These are phyloP conservation scores for Neurospora sp. DNA, from an alignment of 495 filamentous ascomycete genomes.

Conservation along the genomic window DNA sequence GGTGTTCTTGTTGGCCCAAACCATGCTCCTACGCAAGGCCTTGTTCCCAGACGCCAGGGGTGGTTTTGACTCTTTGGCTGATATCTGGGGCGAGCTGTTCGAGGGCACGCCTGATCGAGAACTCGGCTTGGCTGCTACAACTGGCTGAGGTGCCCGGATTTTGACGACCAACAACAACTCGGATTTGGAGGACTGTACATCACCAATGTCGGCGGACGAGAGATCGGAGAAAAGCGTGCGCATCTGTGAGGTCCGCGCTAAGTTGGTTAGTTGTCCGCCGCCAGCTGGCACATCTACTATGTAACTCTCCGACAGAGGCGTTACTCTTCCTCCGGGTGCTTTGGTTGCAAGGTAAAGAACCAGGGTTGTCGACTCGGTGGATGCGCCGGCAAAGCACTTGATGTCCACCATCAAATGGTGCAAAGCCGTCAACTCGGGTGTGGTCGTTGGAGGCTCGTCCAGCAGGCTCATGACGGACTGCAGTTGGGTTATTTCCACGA, in stretches of 20 bases:
- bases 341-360: constrained; percentile 73
- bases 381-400: constrained; percentile 63
- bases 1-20: constrained; percentile 59
- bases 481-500: constrained; percentile 78
- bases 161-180: constrained; percentile 80
- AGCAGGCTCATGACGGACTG: constrained; percentile 95
- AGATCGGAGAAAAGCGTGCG: constrained; percentile 85
- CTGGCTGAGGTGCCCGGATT: constrained; percentile 54
- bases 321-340: constrained; percentile 45
- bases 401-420: constrained; percentile 83
- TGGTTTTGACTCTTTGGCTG: constrained; percentile 30
- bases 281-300: constrained; percentile 66
- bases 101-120: constrained; percentile 34
- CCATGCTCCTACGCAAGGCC: constrained; percentile 66
- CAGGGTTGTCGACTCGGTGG: constrained; percentile 61
- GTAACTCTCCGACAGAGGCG: constrained; percentile 72
- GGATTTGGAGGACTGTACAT: constrained; percentile 51
- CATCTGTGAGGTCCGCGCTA: constrained; percentile 51
- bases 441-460: constrained; percentile 57
- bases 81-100: constrained; percentile 24
- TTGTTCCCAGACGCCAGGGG: constrained; percentile 37
- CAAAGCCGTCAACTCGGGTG: constrained; percentile 58
- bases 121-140: constrained; percentile 35
- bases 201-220: constrained; percentile 71
- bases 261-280: constrained; percentile 52